phyloP scores from a whole-genome alignment of 2,329 filamentous ascomycete species.

The Coniochaeta sp. region DNA sequence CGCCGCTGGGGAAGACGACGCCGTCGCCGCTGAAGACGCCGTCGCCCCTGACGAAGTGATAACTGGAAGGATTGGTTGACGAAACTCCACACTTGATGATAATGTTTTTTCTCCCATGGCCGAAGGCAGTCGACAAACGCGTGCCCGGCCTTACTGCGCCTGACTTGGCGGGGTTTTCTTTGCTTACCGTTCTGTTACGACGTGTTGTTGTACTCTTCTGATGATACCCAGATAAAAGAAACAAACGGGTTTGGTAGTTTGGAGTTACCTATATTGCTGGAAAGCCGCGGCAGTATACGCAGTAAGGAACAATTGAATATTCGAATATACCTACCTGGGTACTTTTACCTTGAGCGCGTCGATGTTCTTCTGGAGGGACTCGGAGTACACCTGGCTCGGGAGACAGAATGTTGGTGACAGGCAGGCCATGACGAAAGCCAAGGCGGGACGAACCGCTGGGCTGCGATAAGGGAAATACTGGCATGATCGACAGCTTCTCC shows the following conservation, averaged over 20 bases:
- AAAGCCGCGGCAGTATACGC: not conserved
- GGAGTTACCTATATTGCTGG: not conserved
- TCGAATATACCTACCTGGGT: not conserved
- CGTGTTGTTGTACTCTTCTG: not conserved
- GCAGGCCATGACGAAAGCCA: too few relatives aligned
- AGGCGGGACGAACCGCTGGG: too few relatives aligned
- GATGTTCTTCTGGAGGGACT: too few relatives aligned
- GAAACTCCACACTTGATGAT: not conserved
- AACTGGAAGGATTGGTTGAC: not conserved
- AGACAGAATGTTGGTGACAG: too few relatives aligned
- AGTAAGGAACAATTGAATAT: not conserved
- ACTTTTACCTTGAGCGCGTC: too few relatives aligned
- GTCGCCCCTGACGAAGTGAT: not conserved
- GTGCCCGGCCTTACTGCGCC: not conserved
- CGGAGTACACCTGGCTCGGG: too few relatives aligned
- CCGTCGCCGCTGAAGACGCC: conserved; percentile 3
- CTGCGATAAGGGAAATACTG: too few relatives aligned
- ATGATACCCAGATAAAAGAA: not conserved
- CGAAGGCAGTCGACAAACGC: not conserved
- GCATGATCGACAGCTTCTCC: too few relatives aligned
- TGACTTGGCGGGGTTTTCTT: not conserved
- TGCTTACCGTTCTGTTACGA: not conserved
- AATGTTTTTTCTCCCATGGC: conserved; percentile 1
- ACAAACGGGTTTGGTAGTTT: not conserved
- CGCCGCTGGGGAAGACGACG: conserved; percentile 8